Percentiles rank a stretch among this genome's conserved stretches.
Evolutionary conservation across 768 basidiomycete genomes (phyloP).

Genomic region (Boletus fagicola): DNA sequence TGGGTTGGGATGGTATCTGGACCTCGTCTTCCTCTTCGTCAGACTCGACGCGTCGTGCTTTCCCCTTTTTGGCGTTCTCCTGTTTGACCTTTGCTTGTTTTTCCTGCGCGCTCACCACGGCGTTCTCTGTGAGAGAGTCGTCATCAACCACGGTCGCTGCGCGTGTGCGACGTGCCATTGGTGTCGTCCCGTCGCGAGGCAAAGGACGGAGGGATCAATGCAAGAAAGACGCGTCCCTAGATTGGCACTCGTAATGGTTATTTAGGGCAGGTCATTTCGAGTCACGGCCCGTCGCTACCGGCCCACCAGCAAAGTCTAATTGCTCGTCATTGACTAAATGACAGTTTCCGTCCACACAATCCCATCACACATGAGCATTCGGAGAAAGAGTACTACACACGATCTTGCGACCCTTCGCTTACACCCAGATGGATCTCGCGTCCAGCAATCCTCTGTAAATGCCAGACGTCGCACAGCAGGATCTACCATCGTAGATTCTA

Average conservation of each 20-base stretch:
- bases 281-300: not conserved
- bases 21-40: slow-evolving; percentile 32
- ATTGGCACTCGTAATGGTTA: not conserved
- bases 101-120: not conserved
- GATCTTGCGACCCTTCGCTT: slow-evolving; percentile 65
- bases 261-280: slow-evolving; percentile 27
- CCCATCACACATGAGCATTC: slow-evolving; percentile 28
- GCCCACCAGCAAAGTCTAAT: not conserved
- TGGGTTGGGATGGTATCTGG: slow-evolving; percentile 22
- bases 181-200: not conserved
- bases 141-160: slow-evolving; percentile 12
- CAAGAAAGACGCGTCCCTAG: slow-evolving; percentile 18
- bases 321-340: not conserved
- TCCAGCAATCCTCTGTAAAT: slow-evolving; percentile 44
- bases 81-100: slow-evolving; percentile 27
- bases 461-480: slow-evolving; percentile 34
- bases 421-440: slow-evolving; percentile 62
- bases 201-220: not conserved
- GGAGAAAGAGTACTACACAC: slow-evolving; percentile 53
- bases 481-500: slow-evolving; percentile 41
- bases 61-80: slow-evolving; percentile 34
- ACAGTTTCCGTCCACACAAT: not conserved
- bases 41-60: slow-evolving; percentile 33
- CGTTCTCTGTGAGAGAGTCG: slow-evolving; percentile 35
- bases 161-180: slow-evolving; percentile 33